Base-by-base conservation (phyloP, 768 basidiomycete species). In the Xerocomellus chrysenteron region DNA sequence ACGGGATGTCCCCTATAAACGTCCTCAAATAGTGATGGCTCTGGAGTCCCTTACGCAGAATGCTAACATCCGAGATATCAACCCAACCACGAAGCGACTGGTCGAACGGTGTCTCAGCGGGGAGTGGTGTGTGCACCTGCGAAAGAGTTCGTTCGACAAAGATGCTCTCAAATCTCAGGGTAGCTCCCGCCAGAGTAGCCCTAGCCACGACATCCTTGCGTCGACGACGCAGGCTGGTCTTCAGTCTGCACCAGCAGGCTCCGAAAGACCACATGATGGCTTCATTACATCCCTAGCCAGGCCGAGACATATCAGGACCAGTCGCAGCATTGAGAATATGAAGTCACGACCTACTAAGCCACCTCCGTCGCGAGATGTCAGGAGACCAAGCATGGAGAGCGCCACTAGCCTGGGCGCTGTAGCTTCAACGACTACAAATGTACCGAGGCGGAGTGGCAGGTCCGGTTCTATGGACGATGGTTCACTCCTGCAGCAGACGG, bases 101-200 rank as follows among this genome's bases (percentile, higher is more conserved):
- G 97, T 98, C 17, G 90, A 94, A 56, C 83, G 97, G 40, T 98
- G 95, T 71, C 81, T 98, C 19, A 76, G 78, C 14, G 94, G 89
- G 3, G 86, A 89, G 9, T 97, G 94, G 94, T 90, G 90, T 76
- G 82, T 87, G 14, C 82, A 88, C 32, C 74, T 88, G 39, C 80
- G 79, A 56, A 85, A 78, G 59, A 58, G 65, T 12, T 66, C 70
- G 33, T 61, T 67, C 50, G 67, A 60, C 45, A 71, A 68, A 54
- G 65, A 67, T 17, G 52, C 50, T 37, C 62, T 70, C 54, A 57
- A 67, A 50, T 58, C 65, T n/a, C 69, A 70, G 49, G 58, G 59
- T 10, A 54, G 56, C 30, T 62, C 67, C 43, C 75, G 78, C 5
- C 68, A 74, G 24, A 70, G 65, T 26, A 82, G 78, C 54, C 81